Evolutionary conservation across 352 stramenopile species (phyloP), one percentile per base, ranked within the genome.

Genomic region (Phytophthora pisi): DNA sequence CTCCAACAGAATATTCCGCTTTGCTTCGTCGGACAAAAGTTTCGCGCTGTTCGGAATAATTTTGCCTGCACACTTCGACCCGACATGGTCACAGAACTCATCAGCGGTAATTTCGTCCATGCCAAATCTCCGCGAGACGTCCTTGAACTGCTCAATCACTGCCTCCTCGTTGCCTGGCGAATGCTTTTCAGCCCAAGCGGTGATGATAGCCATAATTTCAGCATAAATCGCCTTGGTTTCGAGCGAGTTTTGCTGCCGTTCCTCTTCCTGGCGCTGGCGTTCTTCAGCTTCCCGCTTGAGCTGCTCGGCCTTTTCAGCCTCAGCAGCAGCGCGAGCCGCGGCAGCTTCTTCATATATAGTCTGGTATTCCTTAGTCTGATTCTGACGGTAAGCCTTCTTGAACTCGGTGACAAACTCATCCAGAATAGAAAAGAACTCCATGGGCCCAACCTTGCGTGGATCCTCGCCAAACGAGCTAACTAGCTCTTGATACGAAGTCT

Each of bases 381-480:
- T 96, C 65, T 93, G 84, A 30, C 88, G 86, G 47, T 93, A 96
- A 0, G 88, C 88, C 61, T 96, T 96, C 71, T 96, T 96, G 63
- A 96, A 93, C 51, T 94, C 88, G 1, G 71, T 88, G 40, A 92
- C 81, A 57, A 96, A 96, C 55, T 95, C 85, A 51, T 95, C 83
- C 46, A 96, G 23, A 55, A 93, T 90, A 11, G 78, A 74, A 49
- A 96, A 96, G 55, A 95, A 96, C 23, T 94, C 86, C 64, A 89
- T 93, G 2, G 88, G 84, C 2, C 86, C 84, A 53, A 94, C 75
- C 53, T 93, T 96, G 2, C 86, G 75, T 11, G 88, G 80, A 50
- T 96, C 88, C 62, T 96, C 88, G 23, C 88, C 88, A 63, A 96
- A 95, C 1, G 88, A 93, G n/a, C 71, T 81, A 40, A 96, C 72